Conservation (phyloP, 73 alveolate genomes). For the Tetrahymena borealis region DNA sequence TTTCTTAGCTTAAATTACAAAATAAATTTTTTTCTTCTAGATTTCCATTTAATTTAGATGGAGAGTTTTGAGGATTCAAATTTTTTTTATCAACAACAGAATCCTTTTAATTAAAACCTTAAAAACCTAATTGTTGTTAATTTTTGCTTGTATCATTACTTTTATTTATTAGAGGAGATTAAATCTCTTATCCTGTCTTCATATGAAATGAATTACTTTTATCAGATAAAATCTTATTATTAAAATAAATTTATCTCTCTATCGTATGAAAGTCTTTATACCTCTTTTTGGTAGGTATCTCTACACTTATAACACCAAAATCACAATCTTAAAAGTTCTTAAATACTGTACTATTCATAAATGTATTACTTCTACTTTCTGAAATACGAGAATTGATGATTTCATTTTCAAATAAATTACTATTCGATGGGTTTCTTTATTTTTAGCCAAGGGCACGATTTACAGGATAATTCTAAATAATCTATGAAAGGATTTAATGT, state of each 20-base stretch:
- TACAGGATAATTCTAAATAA: no score
- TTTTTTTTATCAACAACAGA: not conserved
- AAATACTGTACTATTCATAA: not conserved
- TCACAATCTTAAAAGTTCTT: not conserved
- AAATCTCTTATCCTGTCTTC: not conserved
- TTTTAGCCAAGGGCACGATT: no score
- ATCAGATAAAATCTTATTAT: not conserved
- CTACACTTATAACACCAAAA: not conserved
- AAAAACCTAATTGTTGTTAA: no score
- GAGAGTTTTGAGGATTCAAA: not conserved
- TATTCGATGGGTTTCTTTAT: not conserved
- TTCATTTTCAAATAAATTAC: not conserved
- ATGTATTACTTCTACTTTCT: not conserved
- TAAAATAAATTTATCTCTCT: not conserved
- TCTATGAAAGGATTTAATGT: no score
- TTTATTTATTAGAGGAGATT: not conserved
- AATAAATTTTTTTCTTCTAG: not conserved
- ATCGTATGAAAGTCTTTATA: not conserved
- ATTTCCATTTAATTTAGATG: not conserved
- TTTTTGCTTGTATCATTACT: no score
- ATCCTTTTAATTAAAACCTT: no score
- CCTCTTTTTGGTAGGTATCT: not conserved
- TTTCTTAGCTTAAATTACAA: not conserved
- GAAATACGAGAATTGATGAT: not conserved
- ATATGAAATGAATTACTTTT: not conserved